Percentiles rank a stretch among this genome's conserved stretches.
Evolutionary conservation across 2,329 filamentous ascomycete genomes (phyloP).

Genomic region (Cercospora canescens): DNA sequence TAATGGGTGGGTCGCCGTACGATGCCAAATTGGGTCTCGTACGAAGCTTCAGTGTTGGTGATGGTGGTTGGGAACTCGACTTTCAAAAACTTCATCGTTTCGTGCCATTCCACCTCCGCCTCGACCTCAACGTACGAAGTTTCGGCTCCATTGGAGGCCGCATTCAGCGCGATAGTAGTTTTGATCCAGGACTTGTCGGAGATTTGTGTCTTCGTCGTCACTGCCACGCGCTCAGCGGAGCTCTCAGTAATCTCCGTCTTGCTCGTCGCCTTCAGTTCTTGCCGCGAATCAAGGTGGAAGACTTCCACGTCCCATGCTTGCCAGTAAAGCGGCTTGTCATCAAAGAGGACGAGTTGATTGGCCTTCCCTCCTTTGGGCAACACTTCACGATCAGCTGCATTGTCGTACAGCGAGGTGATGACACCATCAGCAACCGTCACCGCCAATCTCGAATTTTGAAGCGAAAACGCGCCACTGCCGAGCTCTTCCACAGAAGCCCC

Average conservation of each 20-base stretch:
- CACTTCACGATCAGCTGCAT: conserved; percentile 70
- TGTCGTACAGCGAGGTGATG: conserved; percentile 83
- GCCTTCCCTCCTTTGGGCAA: conserved; percentile 72
- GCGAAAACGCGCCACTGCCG: conserved; percentile 60
- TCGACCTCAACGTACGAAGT: conserved; percentile 74
- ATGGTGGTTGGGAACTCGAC: conserved; percentile 96
- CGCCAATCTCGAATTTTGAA: conserved; percentile 75
- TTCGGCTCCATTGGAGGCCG: conserved; percentile 60
- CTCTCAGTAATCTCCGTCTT: conserved; percentile 71
- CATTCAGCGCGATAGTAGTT: conserved; percentile 78
- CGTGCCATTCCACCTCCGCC: conserved; percentile 92
- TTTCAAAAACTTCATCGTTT: conserved; percentile 97
- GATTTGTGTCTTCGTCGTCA: conserved; percentile 83
- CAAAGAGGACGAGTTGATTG: conserved; percentile 91
- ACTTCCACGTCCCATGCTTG: conserved; percentile 98
- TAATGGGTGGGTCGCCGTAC: conserved; percentile 91
- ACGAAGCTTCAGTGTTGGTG: conserved; percentile 86
- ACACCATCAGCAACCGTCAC: conserved; percentile 72
- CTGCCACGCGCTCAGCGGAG: conserved; percentile 73
- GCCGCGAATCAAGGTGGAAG: conserved; percentile 84
- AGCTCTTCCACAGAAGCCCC: conserved; percentile 15
- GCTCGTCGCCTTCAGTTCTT: conserved; percentile 66
- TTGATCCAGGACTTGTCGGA: conserved; percentile 83
- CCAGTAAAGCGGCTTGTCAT: conserved; percentile 97
- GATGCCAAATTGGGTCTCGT: conserved; percentile 93